Percentiles rank a stretch among this genome's conserved stretches.
Conservation (phyloP, 768 basidiomycete genomes). For the Leucocoprinus birnbaumii region DNA sequence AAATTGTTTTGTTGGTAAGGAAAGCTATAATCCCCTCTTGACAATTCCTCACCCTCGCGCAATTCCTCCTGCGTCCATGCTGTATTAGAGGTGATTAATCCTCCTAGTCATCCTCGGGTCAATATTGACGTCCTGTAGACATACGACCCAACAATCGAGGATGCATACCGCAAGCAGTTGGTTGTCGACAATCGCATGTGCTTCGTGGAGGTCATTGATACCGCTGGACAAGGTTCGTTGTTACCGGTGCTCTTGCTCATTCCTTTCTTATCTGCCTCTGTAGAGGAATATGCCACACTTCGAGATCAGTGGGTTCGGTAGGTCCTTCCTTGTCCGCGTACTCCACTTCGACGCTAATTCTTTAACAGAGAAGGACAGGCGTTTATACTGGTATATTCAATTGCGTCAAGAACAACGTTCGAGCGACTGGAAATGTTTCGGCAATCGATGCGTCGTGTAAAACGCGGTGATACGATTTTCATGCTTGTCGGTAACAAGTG, state of each 20-base stretch:
- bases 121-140: conserved; percentile 48
- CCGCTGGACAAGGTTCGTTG: conserved; percentile 91
- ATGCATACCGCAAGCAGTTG: conserved; percentile 93
- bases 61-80: conserved; percentile 6
- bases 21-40: conserved; percentile 8
- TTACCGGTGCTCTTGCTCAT: conserved; percentile 12
- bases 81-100: conserved; percentile 53
- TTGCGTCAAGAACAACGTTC: conserved; percentile 90
- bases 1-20: conserved; percentile 93
- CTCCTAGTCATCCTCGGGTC: neutral
- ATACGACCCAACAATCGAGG: conserved; percentile 98
- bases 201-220: conserved; percentile 95
- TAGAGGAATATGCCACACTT: conserved; percentile 96
- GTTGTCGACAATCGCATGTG: conserved; percentile 95
- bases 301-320: conserved; percentile 98
- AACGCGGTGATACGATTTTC: conserved; percentile 81
- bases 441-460: conserved; percentile 86
- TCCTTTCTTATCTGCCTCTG: conserved; percentile 17
- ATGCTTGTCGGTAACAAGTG: conserved; percentile 97
- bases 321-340: conserved; percentile 26
- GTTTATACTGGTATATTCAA: conserved; percentile 97
- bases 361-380: conserved; percentile 85
- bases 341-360: conserved; percentile 9
- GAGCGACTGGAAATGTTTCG: conserved; percentile 88
- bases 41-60: conserved; percentile 4